Conservation (phyloP, 306 rosid species). For the Vicia villosa region DNA sequence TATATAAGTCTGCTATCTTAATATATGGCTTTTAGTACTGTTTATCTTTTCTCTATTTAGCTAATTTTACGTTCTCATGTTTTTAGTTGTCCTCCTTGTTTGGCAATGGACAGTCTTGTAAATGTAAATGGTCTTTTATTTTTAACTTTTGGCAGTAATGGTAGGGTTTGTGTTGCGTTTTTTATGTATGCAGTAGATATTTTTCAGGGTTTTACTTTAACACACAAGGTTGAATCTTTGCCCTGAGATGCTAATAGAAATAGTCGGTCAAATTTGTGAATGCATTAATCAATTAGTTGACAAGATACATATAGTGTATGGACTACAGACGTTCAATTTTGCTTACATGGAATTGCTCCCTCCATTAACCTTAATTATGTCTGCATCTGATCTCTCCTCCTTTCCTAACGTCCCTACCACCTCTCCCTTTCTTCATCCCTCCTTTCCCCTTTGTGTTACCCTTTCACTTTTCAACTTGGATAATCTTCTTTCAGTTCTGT, state of each 20-base stretch:
- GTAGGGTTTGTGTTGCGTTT: constrained; percentile 36
- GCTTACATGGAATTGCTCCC: not conserved
- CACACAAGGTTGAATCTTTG: not conserved
- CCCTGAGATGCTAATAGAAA: not conserved
- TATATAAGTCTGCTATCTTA: constrained; percentile 50
- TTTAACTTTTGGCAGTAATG: constrained; percentile 20
- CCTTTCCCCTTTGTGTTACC: not conserved
- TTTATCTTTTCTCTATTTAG: constrained; percentile 42
- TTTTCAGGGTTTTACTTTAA: constrained; percentile 19
- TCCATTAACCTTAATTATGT: not conserved
- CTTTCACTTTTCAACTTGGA: not conserved
- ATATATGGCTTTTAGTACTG: constrained; percentile 45
- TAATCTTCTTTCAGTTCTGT: not conserved
- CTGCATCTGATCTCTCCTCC: not conserved
- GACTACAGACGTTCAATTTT: not conserved
- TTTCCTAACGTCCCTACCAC: not conserved
- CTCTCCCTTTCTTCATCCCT: not conserved
- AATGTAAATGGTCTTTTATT: constrained; percentile 43
- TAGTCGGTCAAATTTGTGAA: not conserved
- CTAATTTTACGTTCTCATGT: constrained; percentile 42
- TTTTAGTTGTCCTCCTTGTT: constrained; percentile 39
- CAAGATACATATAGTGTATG: not conserved
- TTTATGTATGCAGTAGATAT: constrained; percentile 27
- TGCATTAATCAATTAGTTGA: not conserved
- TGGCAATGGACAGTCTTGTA: constrained; percentile 43